These are phyloP conservation scores for Vitis riparia DNA, from an alignment of 164 flowering plant genomes.

Conservation along the genomic window DNA sequence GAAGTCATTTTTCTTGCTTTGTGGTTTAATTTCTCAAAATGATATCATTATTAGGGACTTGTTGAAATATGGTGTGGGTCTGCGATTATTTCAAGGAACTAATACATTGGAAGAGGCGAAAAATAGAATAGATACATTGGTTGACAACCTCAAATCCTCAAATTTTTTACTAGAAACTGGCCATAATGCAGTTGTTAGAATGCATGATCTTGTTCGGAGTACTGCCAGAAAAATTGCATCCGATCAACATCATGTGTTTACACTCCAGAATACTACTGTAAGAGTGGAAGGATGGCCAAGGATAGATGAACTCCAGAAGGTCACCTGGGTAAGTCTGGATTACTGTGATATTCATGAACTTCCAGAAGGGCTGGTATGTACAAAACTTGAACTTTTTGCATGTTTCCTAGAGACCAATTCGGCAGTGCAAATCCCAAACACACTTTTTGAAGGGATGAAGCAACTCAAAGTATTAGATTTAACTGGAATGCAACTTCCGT, in stretches of 20 bases:
- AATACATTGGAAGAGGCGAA: conserved; percentile 7
- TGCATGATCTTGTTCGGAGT: no score
- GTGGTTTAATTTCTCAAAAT: fast-evolving
- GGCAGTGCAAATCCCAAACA: neutral
- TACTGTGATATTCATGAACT: neutral
- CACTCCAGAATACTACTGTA: no score
- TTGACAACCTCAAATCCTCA: conserved; percentile 2
- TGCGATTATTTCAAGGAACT: neutral
- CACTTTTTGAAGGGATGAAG: conserved; percentile 10
- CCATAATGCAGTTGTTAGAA: no score
- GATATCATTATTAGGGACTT: fast-evolving
- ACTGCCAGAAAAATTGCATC: no score
- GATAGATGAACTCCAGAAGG: neutral
- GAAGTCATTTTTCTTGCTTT: no score
- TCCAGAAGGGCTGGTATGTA: conserved; percentile 12
- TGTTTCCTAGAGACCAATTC: neutral
- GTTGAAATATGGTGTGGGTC: no score
- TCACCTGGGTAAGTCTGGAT: neutral
- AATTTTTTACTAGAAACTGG: no score
- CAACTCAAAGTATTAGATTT: conserved; percentile 20
- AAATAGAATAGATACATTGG: neutral
- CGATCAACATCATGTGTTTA: neutral
- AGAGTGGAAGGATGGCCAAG: neutral
- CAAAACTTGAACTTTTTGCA: conserved; percentile 5
- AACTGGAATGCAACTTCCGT: neutral